phyloP scores from a whole-genome alignment of 208 protist genomes.

The Leishmania gerbilli region DNA sequence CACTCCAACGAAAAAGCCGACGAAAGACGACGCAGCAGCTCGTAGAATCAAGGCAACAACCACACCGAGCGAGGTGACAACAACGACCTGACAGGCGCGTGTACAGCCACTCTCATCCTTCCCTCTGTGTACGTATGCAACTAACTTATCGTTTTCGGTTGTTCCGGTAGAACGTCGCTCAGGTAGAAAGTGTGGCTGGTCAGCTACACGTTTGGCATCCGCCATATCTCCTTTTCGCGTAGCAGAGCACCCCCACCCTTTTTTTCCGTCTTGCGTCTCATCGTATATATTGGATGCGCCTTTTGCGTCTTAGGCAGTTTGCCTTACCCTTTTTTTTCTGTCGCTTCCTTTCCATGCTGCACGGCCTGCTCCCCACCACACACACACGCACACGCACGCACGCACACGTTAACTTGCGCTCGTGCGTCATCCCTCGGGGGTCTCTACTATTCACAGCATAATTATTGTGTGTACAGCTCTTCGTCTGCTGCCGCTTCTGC shows the following conservation, averaged over 20 bases:
- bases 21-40: neutral
- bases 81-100: neutral
- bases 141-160: neutral
- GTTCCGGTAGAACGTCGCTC: neutral
- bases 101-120: neutral
- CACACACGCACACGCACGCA: neutral
- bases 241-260: neutral
- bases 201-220: neutral
- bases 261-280: neutral
- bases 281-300: neutral
- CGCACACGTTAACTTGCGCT: neutral
- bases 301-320: neutral
- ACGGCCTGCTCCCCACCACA: neutral
- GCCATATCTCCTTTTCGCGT: neutral
- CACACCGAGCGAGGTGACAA: neutral
- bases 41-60: neutral
- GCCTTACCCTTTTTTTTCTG: conserved; percentile 3
- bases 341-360: neutral
- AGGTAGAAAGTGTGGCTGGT: neutral
- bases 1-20: neutral
- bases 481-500: neutral
- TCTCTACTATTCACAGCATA: neutral
- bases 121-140: neutral
- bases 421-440: neutral
- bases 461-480: neutral